Evolutionary conservation across 108 stramenopile genomes (phyloP).

Genomic region (Cylindrotheca closterium): DNA sequence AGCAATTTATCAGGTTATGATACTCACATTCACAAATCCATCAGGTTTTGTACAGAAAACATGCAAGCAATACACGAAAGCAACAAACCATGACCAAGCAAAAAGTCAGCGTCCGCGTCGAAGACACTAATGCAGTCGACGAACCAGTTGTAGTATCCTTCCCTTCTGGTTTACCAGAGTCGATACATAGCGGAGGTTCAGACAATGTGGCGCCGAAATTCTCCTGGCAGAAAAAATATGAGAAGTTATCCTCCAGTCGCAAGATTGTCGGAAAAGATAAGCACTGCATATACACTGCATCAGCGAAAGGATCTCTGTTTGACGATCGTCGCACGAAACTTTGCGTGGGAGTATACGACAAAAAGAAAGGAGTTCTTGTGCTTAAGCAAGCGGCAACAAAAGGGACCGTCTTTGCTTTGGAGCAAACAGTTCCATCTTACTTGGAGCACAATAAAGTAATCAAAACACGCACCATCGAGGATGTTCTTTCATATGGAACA

Average conservation of each 20-base stretch:
- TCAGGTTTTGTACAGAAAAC: no score
- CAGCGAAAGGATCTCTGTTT: conserved; percentile 46
- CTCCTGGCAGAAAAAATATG: conserved; percentile 14
- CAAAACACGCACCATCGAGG: background rate
- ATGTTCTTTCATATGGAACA: conserved; percentile 31
- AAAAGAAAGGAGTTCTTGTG: conserved; percentile 41
- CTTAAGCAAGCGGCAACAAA: conserved; percentile 52
- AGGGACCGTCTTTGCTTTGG: conserved; percentile 69
- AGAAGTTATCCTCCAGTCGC: conserved; percentile 19
- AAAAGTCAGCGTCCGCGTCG: conserved; percentile 22
- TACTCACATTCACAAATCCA: no score
- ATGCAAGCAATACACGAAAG: background rate
- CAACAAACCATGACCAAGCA: background rate
- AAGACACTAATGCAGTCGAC: conserved; percentile 22
- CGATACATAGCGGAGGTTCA: conserved; percentile 8
- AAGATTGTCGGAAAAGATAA: conserved; percentile 27
- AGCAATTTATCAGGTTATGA: no score
- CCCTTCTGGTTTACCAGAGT: conserved; percentile 64
- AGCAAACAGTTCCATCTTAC: conserved; percentile 66
- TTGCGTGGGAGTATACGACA: conserved; percentile 69
- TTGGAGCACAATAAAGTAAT: conserved; percentile 19
- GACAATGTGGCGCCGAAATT: conserved; percentile 3
- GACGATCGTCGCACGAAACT: conserved; percentile 71
- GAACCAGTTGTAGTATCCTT: conserved; percentile 80
- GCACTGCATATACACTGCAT: conserved; percentile 31